Evolutionary conservation across 306 rosid genomes (phyloP).

Genomic region (Geum urbanum): DNA sequence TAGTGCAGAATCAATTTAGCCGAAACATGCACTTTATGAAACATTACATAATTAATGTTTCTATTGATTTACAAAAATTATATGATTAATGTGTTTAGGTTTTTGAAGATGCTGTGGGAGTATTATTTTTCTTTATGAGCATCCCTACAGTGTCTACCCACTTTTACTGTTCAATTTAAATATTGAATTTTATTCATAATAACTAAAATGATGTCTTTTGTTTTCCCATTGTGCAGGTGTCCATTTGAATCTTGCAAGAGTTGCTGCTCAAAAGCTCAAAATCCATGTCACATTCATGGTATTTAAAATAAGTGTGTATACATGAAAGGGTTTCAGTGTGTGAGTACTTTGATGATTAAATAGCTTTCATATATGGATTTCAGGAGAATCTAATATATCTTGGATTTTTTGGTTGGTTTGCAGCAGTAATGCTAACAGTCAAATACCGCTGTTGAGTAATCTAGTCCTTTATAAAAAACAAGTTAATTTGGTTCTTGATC

Average conservation of each 20-base stretch:
- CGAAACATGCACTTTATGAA: background rate
- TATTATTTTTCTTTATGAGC: background rate
- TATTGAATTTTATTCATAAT: background rate
- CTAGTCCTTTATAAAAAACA: background rate
- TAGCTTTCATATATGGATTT: background rate
- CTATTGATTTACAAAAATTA: no score
- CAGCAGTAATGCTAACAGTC: background rate
- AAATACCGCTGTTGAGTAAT: background rate
- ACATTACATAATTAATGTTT: background rate
- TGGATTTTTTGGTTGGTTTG: conserved; percentile 3
- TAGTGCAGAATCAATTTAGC: background rate
- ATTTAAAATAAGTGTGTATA: conserved; percentile 11
- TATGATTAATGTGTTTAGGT: background rate
- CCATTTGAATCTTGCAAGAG: conserved; percentile 90
- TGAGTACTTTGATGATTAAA: background rate
- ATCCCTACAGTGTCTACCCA: background rate
- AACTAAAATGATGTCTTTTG: background rate
- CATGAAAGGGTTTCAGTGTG: background rate
- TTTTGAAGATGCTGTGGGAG: background rate
- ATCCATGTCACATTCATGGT: conserved; percentile 95
- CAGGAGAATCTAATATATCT: background rate
- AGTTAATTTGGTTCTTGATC: background rate
- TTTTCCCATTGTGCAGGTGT: conserved; percentile 48
- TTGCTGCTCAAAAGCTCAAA: conserved; percentile 91
- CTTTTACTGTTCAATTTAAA: background rate